Evolutionary conservation across 1,284 basidiomycete genomes (phyloP), one percentile per base, ranked within the genome.

Genomic region (Trichosporon ovoides): DNA sequence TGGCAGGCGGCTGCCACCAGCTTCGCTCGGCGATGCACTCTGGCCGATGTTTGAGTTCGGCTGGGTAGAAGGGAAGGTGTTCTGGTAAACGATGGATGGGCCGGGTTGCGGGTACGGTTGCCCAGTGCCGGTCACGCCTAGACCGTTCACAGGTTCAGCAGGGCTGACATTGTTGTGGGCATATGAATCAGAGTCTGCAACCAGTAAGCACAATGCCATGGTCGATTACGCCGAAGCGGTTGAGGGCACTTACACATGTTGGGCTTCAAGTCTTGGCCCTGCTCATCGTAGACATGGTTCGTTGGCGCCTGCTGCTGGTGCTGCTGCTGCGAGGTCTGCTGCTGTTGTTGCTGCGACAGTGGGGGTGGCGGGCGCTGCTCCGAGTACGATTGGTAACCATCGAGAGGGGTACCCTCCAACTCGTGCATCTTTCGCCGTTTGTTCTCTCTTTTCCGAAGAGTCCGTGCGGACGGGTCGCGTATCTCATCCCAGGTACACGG

Each of bases 401-500:
- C 43, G 16, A n/a, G 43, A 10, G 43, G 22, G 12, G 43, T 31
- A 9, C 28, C 43, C 43, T 48, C 43, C 14, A 48, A 28, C 43
- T 48, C 43, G 43, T 48, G 43, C 43, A 48, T 48, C 19, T 46
- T 54, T 13, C 58, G 57, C 24, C 54, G 40, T 51, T 60, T 60
- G 38, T 53, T 54, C 50, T 70, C 67, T n/a, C 69, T 57, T 38
- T 67, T 61, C 6, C 67, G 64, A 20, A 67, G 63, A 4, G 67
- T 68, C 9, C 67, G 55, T 1, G 67, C 67, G 33, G 63, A 66
- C 3, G 68, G 69, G 31, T 68, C 69, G 46, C 67, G 67, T 10
- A 53, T 49, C 38, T 68, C 68, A 53, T 76, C 72, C 74, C 74
- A 76, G 9, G 70, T 69, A 56, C 74, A 76, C 3, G 59, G 55